Evolutionary conservation across 371 early-diverging fungal genomes (phyloP).

Genomic region (Apophysomyces variabilis): DNA sequence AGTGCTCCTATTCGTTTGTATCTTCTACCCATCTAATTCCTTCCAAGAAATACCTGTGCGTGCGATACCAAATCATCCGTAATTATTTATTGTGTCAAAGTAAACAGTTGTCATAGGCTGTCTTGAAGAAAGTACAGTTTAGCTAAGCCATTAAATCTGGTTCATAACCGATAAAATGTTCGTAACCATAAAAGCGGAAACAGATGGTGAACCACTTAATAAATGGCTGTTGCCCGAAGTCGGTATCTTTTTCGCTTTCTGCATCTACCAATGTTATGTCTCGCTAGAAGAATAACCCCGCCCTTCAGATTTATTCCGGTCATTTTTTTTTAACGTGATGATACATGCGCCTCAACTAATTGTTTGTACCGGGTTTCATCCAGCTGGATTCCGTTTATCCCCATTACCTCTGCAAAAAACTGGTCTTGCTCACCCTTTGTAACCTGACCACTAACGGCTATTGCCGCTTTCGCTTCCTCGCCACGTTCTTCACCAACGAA

Average conservation of each 20-base stretch:
- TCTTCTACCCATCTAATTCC: background rate
- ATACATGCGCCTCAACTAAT: slow-evolving; percentile 37
- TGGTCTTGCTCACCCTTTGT: slow-evolving; percentile 53
- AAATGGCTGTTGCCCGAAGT: no score
- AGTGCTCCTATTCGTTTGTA: slow-evolving; percentile 1
- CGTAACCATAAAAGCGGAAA: no score
- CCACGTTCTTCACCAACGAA: slow-evolving; percentile 30
- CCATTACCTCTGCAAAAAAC: slow-evolving; percentile 55
- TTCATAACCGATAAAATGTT: no score
- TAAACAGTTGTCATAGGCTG: background rate
- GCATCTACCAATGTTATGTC: no score
- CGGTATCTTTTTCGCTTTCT: no score
- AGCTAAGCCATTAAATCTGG: no score
- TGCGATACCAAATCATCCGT: background rate
- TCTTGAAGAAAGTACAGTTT: no score
- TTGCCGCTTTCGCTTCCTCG: slow-evolving; percentile 38
- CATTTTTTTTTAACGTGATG: slow-evolving; percentile 11
- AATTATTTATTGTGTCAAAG: background rate
- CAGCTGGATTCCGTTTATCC: slow-evolving; percentile 41
- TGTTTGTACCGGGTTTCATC: slow-evolving; percentile 45
- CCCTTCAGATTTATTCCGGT: no score
- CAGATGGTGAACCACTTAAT: no score
- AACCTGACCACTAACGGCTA: slow-evolving; percentile 54
- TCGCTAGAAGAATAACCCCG: no score
- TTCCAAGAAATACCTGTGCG: background rate